Base-by-base conservation (phyloP, 768 basidiomycete genomes). In the Tylopilus cervinicoccineus region DNA sequence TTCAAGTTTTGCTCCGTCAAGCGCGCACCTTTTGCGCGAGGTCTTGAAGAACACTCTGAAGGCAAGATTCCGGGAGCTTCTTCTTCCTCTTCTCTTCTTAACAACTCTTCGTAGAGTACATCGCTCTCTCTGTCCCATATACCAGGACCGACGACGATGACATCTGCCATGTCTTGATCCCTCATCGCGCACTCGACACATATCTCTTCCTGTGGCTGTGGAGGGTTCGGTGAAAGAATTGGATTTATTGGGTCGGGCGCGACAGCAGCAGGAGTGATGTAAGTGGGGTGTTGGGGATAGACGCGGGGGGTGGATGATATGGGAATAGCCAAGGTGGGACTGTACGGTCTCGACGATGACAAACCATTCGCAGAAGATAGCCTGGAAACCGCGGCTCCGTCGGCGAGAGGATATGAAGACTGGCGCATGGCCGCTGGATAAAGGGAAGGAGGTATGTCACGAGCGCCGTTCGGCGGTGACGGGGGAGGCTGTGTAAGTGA, bases 121-220 rank as follows among this genome's bases (percentile, higher is more conserved):
- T 99, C 95, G 61, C 91, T 93, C 53, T 86, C 86, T 32, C 96
- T 77, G 0, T 89, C 91, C 96, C 96, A 99, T 8, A 88, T 78
- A 1, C 93, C 91, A 10, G 84, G 81, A 24, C 83, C 81, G 4
- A 83, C 79, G 19, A 96, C 96, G 65, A 89, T 80, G 22, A 99
- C 92, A 65, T 96, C 94, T 9, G 86, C 91, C 88, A 99, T 92
- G 64, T 99, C 96, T 62, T 95, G 83, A 67, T 99, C 96, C 27
- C 96, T 84, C 94, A 98, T 98, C 49, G 96, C 87, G 63, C 96
- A 99, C 67, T 98, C 96, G 29, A 96, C 75, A 58, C 95, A 99
- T 26, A 97, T 72, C 65, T 98, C 95, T 58, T 89, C 87, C 54
- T 79, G 83, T 10, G 70, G 72, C 5, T 59, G 61, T 24, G 68